Evolutionary conservation across 495 filamentous ascomycete species (phyloP).

Genomic region (Parathielavia appendiculata): DNA sequence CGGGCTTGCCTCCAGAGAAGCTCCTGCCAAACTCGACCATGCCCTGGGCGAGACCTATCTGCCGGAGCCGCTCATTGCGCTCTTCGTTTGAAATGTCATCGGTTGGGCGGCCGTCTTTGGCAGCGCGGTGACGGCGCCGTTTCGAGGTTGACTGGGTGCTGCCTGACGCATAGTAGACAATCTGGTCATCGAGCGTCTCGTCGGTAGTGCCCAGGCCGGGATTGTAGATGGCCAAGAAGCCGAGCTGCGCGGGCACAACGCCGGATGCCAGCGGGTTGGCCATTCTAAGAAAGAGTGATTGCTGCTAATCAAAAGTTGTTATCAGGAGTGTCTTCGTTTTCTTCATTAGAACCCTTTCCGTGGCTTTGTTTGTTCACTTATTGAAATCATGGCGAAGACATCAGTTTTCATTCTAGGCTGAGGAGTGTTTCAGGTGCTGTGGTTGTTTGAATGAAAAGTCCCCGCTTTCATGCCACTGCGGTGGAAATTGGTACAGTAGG

Average conservation of each 20-base stretch:
- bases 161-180: conserved; percentile 84
- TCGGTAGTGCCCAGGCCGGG: conserved; percentile 82
- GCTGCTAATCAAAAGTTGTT: not conserved
- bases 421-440: too few relatives aligned
- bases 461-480: too few relatives aligned
- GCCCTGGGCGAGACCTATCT: conserved; percentile 95
- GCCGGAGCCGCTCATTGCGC: conserved; percentile 75
- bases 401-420: too few relatives aligned
- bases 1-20: conserved; percentile 68
- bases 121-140: conserved; percentile 24
- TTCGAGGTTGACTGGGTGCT: conserved; percentile 35
- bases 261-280: conserved; percentile 3
- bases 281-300: not conserved
- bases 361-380: too few relatives aligned
- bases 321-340: not conserved
- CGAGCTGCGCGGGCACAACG: conserved; percentile 72
- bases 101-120: conserved; percentile 35
- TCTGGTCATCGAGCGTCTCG: conserved; percentile 81
- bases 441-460: too few relatives aligned
- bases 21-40: conserved; percentile 91
- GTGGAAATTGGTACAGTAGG: too few relatives aligned
- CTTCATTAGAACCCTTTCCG: not conserved
- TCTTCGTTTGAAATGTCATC: conserved; percentile 51
- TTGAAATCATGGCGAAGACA: too few relatives aligned
- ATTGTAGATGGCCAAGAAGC: conserved; percentile 91